Percentiles rank a stretch among this genome's conserved stretches.
Conservation (phyloP, 108 stramenopile genomes). For the Nitzschia palea region DNA sequence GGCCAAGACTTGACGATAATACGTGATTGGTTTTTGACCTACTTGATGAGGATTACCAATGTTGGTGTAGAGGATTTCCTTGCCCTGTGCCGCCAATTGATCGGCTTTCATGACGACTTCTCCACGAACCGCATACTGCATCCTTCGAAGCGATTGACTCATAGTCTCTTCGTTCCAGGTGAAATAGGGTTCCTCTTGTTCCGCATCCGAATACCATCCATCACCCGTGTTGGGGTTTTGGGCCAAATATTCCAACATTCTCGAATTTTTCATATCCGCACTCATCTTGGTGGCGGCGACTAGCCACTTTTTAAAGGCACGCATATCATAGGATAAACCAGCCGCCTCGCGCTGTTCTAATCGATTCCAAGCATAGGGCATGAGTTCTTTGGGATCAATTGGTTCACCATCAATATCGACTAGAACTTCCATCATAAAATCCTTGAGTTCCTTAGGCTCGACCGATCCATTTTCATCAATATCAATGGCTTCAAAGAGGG, state of each 20-base stretch:
- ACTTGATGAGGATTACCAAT: conserved; percentile 96
- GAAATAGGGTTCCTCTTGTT: conserved; percentile 29
- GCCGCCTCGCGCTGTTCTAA: conserved; percentile 27
- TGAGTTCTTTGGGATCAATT: conserved; percentile 28
- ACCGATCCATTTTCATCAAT: conserved; percentile 44
- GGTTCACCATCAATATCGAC: conserved; percentile 25
- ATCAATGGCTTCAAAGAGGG: conserved; percentile 63
- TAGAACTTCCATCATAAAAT: conserved; percentile 54
- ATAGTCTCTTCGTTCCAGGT: conserved; percentile 75
- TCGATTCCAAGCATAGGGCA: conserved; percentile 39
- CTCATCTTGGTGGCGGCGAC: conserved; percentile 63
- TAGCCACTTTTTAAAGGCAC: conserved; percentile 57
- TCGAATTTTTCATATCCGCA: conserved; percentile 48
- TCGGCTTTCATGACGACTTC: conserved; percentile 77
- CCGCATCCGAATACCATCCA: conserved; percentile 15
- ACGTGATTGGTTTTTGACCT: conserved; percentile 86
- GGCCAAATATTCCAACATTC: conserved; percentile 32
- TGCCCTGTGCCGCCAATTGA: conserved; percentile 58
- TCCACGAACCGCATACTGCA: conserved; percentile 83
- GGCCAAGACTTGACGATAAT: conserved; percentile 83
- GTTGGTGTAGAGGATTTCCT: conserved; percentile 71
- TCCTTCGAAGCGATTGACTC: conserved; percentile 65
- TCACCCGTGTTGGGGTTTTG: conserved; percentile 50
- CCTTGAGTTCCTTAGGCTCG: conserved; percentile 43
- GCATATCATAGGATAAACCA: conserved; percentile 11